Evolutionary conservation across 2,329 filamentous ascomycete species (phyloP), one percentile per base, ranked within the genome.

Genomic region (Chalaropsis thielavioides): DNA sequence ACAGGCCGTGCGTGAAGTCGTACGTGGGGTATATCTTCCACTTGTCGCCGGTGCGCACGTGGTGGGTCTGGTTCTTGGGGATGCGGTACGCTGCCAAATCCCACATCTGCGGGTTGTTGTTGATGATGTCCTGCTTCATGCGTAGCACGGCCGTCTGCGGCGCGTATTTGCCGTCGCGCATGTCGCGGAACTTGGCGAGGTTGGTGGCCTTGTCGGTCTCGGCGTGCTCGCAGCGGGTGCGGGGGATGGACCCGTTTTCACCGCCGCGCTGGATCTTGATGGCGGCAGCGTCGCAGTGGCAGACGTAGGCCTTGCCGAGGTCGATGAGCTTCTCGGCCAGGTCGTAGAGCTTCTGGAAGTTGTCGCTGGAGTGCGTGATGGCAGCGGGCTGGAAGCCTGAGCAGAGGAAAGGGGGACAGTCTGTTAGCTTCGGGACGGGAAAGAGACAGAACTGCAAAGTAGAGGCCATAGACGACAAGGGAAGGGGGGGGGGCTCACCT

Each of bases 21-120:
- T 96, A 96, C 0, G 92, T 95, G 0, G 94, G 94, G 73, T 96
- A 96, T 68, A 96, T 95, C 74, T 85, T 87, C 91, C 92, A 97
- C 72, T 87, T 85, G 69, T 83, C 79, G 38, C 89, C 90, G 0
- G 92, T 95, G 43, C 89, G 83, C 74, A 90, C 85, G 73, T 95
- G 90, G 54, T 85, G 81, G 67, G 79, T 80, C 66, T 83, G 76
- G 51, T 89, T 85, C 71, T 87, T 83, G 68, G 90, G 81, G 64
- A 97, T 86, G 67, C 92, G 85, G 75, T 96, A 97, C 17, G 92
- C 92, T 1, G 89, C 89, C 64, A 96, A 77, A 78, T 97, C 92
- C 92, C 92, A 96, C 89, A 96, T 92, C 75, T 95, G 90, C 6
- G 92, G 91, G 73, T 96, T 96, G 38, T 87, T 86, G 70, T 87